phyloP scores from a whole-genome alignment of 2,329 filamentous ascomycete species.

The Ophiostoma triangulosporum region DNA sequence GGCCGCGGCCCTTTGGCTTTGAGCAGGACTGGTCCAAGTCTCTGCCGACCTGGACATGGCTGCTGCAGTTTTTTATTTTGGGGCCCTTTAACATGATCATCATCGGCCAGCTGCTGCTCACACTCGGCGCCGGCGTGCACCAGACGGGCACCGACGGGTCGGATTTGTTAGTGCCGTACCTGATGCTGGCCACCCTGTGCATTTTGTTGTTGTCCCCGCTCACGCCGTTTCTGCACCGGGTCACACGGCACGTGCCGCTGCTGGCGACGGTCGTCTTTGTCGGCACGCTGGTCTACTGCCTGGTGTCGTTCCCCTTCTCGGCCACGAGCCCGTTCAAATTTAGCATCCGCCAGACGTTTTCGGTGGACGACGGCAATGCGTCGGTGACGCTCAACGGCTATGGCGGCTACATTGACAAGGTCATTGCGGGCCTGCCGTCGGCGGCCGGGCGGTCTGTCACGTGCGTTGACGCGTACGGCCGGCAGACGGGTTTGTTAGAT shows the following conservation, averaged over 20 bases:
- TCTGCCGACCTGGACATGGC: conserved; percentile 75
- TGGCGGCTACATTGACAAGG: conserved; percentile 49
- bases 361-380: conserved; percentile 61
- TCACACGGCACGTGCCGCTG: conserved; percentile 68
- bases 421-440: conserved; percentile 58
- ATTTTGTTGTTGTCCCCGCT: conserved; percentile 63
- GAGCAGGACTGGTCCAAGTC: conserved; percentile 79
- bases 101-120: conserved; percentile 59
- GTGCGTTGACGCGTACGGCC: conserved; percentile 30
- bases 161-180: conserved; percentile 55
- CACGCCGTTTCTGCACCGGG: conserved; percentile 74
- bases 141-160: conserved; percentile 82
- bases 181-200: conserved; percentile 53
- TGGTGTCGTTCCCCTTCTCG: conserved; percentile 81
- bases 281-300: conserved; percentile 72
- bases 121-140: conserved; percentile 56
- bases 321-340: conserved; percentile 66
- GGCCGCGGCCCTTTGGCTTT: conserved; percentile 38
- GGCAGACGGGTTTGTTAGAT: conserved; percentile 39
- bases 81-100: conserved; percentile 68
- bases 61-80: conserved; percentile 70
- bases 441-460: conserved; percentile 46
- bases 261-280: conserved; percentile 61
- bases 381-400: conserved; percentile 56
- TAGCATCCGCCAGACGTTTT: conserved; percentile 70